Evolutionary conservation across 2,329 filamentous ascomycete genomes (phyloP).

Genomic region (Botrytis elliptica): DNA sequence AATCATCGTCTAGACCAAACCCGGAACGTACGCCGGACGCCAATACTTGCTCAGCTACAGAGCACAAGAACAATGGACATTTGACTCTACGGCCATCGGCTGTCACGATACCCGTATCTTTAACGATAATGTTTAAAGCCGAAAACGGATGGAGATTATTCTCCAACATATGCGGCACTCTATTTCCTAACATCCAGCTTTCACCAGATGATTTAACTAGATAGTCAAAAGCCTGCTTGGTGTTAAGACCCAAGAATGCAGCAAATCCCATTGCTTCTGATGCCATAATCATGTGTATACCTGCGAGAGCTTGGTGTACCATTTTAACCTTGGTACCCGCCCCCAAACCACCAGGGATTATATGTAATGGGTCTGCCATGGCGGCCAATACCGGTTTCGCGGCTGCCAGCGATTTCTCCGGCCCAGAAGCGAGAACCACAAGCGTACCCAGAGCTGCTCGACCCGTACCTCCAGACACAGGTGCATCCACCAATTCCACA

Average conservation of each 20-base stretch:
- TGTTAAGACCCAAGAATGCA: constrained; percentile 53
- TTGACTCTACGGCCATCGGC: constrained; percentile 36
- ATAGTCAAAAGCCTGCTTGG: constrained; percentile 43
- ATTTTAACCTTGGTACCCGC: constrained; percentile 62
- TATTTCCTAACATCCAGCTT: constrained; percentile 57
- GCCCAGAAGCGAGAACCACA: constrained; percentile 71
- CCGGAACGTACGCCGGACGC: constrained; percentile 25
- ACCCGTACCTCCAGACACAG: constrained; percentile 68
- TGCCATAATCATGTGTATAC: constrained; percentile 60
- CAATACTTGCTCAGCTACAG: constrained; percentile 40
- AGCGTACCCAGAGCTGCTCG: constrained; percentile 70
- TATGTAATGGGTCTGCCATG: constrained; percentile 57
- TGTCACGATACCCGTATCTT: constrained; percentile 41
- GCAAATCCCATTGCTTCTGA: constrained; percentile 62
- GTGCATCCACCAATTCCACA: constrained; percentile 66
- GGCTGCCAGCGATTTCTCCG: constrained; percentile 40
- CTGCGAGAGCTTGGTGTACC: constrained; percentile 47
- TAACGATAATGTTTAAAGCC: constrained; percentile 41
- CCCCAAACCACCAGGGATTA: constrained; percentile 59
- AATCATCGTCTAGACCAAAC: constrained; percentile 29
- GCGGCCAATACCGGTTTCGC: constrained; percentile 29
- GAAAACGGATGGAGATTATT: constrained; percentile 47
- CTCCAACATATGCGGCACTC: constrained; percentile 53
- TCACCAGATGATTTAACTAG: constrained; percentile 26
- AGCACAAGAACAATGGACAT: constrained; percentile 42